Evolutionary conservation across 2,329 filamentous ascomycete genomes (phyloP).

Genomic region (Trichoderma guizhouense): DNA sequence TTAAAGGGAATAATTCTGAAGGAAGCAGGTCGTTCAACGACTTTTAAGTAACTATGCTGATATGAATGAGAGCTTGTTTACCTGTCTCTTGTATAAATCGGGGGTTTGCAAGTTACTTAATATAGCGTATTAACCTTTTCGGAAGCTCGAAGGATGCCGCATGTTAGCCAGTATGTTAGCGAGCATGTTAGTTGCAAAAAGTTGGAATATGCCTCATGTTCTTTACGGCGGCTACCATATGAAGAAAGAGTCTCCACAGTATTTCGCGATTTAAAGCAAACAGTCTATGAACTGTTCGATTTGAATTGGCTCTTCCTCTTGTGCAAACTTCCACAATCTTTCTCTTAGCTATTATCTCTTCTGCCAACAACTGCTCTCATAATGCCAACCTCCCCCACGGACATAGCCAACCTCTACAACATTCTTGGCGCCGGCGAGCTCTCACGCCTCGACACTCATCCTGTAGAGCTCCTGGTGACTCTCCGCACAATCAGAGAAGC

Average conservation of each 20-base stretch:
- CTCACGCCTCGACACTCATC: background rate
- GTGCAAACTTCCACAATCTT: background rate
- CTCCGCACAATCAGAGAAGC: background rate
- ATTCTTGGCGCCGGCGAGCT: background rate
- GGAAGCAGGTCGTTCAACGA: too few species aligned
- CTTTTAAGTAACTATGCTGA: too few species aligned
- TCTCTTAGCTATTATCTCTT: background rate
- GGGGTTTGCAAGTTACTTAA: too few species aligned
- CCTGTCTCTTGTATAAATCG: too few species aligned
- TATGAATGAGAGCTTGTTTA: too few species aligned
- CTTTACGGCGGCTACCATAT: background rate
- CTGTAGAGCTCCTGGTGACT: background rate
- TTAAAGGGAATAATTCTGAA: too few species aligned
- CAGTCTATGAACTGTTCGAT: background rate
- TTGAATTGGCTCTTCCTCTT: background rate
- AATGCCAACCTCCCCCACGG: background rate
- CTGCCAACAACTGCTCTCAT: background rate
- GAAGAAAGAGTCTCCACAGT: background rate
- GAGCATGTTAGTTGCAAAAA: background rate
- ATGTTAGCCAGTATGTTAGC: too few species aligned
- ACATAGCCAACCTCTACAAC: background rate
- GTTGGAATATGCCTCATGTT: background rate
- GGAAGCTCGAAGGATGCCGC: too few species aligned
- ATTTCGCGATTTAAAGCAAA: background rate
- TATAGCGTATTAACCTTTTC: too few species aligned